A percentile compares a stretch with the other conserved stretches of the same genome.
phyloP scores from a whole-genome alignment of 2,329 filamentous ascomycete genomes.

The Botrytis sinoallii region DNA sequence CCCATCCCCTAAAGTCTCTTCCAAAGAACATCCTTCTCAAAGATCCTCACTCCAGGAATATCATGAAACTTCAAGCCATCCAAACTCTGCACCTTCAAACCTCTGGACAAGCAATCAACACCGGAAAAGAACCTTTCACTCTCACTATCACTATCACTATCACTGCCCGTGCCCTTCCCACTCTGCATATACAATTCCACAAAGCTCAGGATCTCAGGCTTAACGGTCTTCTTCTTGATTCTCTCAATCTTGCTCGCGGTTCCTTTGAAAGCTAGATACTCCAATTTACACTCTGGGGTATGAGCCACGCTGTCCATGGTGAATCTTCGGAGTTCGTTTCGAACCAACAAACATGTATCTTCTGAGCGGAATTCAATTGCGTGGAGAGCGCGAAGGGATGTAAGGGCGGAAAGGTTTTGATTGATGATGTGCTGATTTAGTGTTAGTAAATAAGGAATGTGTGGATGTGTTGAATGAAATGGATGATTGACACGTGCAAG shows the following conservation, averaged over 20 bases:
- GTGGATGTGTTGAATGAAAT: background rate
- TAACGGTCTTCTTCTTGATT: conserved; percentile 23
- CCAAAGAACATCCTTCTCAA: conserved; percentile 53
- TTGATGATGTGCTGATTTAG: conserved; percentile 53
- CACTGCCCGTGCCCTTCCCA: background rate
- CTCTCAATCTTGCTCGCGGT: conserved; percentile 42
- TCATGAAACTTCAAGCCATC: conserved; percentile 46
- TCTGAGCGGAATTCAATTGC: conserved; percentile 53
- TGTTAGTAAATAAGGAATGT: background rate
- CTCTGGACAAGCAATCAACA: background rate
- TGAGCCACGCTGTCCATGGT: conserved; percentile 57
- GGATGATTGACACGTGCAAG: background rate
- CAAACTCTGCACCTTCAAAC: conserved; percentile 39
- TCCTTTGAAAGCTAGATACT: conserved; percentile 55
- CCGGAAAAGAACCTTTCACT: conserved; percentile 30
- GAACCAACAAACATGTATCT: conserved; percentile 51
- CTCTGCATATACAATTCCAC: background rate
- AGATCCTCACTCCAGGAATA: conserved; percentile 51
- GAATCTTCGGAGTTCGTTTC: conserved; percentile 56
- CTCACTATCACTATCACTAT: conserved; percentile 26
- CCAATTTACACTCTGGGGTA: conserved; percentile 52
- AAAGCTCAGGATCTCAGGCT: conserved; percentile 12
- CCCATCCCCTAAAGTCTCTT: conserved; percentile 40
- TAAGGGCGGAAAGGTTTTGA: conserved; percentile 49
- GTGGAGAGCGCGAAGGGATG: conserved; percentile 53